A percentile compares a stretch with the other conserved stretches of the same genome.
Conservation (phyloP, 306 rosid species). For the Oxytropis ochrocephala region DNA sequence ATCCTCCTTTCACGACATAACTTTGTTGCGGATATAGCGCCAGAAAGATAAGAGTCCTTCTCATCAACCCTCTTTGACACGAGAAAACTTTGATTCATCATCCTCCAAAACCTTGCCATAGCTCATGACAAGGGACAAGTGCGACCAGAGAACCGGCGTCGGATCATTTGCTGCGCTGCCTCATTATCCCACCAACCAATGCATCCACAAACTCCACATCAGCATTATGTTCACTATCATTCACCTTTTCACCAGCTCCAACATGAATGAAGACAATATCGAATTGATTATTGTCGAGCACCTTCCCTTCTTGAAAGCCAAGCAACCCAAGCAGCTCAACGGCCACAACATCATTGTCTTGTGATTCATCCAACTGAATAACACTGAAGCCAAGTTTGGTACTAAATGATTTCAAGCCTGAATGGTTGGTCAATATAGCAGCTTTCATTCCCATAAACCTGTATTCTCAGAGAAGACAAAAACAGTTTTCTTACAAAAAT, state of each 20-base stretch:
- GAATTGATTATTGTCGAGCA: slow-evolving; percentile 40
- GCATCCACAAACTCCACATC: slow-evolving; percentile 51
- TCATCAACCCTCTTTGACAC: slow-evolving; percentile 34
- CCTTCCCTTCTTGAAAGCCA: slow-evolving; percentile 70
- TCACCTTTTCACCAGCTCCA: slow-evolving; percentile 50
- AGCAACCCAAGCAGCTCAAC: slow-evolving; percentile 59
- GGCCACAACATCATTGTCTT: slow-evolving; percentile 32
- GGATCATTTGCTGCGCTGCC: slow-evolving; percentile 48
- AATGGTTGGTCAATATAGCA: slow-evolving; percentile 54
- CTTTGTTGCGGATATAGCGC: slow-evolving; percentile 68
- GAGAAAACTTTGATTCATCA: slow-evolving; percentile 40
- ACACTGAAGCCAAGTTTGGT: slow-evolving; percentile 53
- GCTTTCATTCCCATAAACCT: slow-evolving; percentile 99
- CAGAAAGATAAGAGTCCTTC: slow-evolving; percentile 39
- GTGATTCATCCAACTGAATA: slow-evolving; percentile 37
- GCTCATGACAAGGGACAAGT: slow-evolving; percentile 76
- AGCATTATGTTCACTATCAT: slow-evolving; percentile 29
- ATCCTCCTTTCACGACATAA: slow-evolving; percentile 76
- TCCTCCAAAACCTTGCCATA: slow-evolving; percentile 51
- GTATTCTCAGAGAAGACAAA: slow-evolving; percentile 18
- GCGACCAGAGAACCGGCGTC: slow-evolving; percentile 64
- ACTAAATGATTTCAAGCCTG: slow-evolving; percentile 58
- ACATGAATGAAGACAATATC: slow-evolving; percentile 76
- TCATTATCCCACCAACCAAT: slow-evolving; percentile 60
- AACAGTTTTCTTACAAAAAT: background rate